These are phyloP conservation scores for Aspergillus hortae DNA, from an alignment of 2,329 filamentous ascomycete genomes.

Conservation along the genomic window DNA sequence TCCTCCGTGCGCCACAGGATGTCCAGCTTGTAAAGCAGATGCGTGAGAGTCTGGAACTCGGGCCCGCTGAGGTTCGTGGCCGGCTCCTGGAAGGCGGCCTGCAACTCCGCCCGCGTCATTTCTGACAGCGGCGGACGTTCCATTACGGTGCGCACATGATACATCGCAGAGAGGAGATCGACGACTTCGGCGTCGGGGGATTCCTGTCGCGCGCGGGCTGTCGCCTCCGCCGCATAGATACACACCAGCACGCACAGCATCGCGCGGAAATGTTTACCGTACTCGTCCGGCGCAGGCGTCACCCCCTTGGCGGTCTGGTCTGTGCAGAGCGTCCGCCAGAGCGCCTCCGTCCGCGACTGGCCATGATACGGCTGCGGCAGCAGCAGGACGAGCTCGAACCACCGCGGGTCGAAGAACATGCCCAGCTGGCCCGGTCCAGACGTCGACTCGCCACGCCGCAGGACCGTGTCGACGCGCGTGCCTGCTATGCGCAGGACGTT, in stretches of 20 bases:
- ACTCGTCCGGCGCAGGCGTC: background rate
- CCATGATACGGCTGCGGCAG: constrained; percentile 3
- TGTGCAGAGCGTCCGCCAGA: constrained; percentile 6
- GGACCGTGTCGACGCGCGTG: background rate
- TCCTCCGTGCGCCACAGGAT: constrained; percentile 1
- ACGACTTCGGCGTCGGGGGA: background rate
- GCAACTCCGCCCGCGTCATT: background rate
- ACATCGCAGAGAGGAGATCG: background rate
- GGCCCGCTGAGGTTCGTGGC: constrained; percentile 3
- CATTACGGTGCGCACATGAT: background rate
- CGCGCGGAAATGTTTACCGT: background rate
- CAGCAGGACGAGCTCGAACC: constrained; percentile 4
- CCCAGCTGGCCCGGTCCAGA: background rate
- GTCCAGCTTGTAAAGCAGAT: constrained; percentile 3
- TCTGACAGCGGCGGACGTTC: background rate
- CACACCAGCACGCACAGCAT: background rate
- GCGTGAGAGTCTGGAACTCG: background rate
- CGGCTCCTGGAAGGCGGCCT: background rate
- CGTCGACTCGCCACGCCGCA: background rate
- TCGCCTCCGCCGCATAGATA: background rate
- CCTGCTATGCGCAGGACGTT: constrained; percentile 1
- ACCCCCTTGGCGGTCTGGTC: constrained; percentile 1
- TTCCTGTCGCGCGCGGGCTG: background rate
- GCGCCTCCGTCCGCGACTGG: constrained; percentile 1
- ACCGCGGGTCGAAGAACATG: constrained; percentile 6